Evolutionary conservation across 495 filamentous ascomycete genomes (phyloP).

Genomic region (Beverwykella pulmonaria): DNA sequence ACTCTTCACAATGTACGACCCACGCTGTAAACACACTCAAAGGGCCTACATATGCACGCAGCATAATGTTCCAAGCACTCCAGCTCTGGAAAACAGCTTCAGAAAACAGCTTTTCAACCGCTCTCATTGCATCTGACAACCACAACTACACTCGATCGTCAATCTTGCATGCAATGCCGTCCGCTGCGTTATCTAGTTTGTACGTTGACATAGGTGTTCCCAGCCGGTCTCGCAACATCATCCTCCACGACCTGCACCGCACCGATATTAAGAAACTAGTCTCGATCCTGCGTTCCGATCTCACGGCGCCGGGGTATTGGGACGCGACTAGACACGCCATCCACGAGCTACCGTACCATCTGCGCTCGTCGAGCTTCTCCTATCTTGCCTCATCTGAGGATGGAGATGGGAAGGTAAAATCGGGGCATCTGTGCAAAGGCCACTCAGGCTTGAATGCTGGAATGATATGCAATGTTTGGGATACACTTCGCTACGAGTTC

Average conservation of each 20-base stretch:
- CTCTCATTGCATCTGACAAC: no score
- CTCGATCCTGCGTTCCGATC: slow-evolving; percentile 1
- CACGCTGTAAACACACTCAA: neutral
- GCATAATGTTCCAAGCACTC: neutral
- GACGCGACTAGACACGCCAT: neutral
- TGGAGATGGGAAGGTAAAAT: neutral
- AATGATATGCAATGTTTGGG: slow-evolving; percentile 17
- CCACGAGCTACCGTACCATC: slow-evolving; percentile 8
- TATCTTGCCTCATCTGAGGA: neutral
- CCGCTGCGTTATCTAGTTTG: neutral
- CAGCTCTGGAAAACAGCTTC: neutral
- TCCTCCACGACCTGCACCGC: neutral
- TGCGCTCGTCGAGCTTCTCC: slow-evolving; percentile 3
- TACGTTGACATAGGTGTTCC: neutral
- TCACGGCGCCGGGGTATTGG: slow-evolving; percentile 2
- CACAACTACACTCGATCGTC: no score
- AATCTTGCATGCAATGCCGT: neutral
- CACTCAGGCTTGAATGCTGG: slow-evolving; percentile 7
- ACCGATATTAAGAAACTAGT: slow-evolving; percentile 17
- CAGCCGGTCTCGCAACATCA: slow-evolving; percentile 1
- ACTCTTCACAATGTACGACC: neutral
- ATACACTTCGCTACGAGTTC: slow-evolving; percentile 8
- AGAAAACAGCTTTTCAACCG: no score
- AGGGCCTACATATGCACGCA: neutral
- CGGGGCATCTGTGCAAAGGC: slow-evolving; percentile 10